phyloP scores from a whole-genome alignment of 192 early-diverging fungal species.

The Linnemannia zychae region DNA sequence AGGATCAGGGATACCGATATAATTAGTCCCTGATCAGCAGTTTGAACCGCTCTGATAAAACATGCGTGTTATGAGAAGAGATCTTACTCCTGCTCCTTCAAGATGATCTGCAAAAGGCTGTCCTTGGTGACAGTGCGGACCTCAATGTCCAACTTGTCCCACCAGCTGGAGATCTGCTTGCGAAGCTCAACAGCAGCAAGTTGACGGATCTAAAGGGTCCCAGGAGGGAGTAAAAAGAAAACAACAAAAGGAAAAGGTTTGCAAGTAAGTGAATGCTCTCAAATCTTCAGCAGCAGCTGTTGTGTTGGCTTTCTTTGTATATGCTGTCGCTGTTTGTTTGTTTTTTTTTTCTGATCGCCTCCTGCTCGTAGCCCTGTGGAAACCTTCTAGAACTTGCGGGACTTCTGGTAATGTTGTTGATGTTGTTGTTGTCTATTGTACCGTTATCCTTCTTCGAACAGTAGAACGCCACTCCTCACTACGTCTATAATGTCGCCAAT shows the following conservation, averaged over 20 bases:
- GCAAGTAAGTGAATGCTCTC: not conserved
- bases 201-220: constrained; percentile 71
- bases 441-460: not conserved
- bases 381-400: not conserved
- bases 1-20: not conserved
- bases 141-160: constrained; percentile 72
- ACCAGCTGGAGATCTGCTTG: constrained; percentile 83
- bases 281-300: not conserved
- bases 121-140: constrained; percentile 73
- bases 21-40: not conserved
- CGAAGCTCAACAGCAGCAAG: constrained; percentile 90
- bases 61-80: not conserved
- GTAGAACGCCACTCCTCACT: constrained; percentile 14
- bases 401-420: not conserved
- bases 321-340: not conserved
- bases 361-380: not conserved
- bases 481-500: not conserved
- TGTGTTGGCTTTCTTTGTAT: constrained; percentile 8
- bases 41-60: not conserved
- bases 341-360: not conserved
- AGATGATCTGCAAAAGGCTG: constrained; percentile 75
- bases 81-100: constrained; percentile 77
- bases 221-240: not conserved
- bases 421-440: not conserved
- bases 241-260: not conserved